These are phyloP conservation scores for Xylaria intraflava DNA, from an alignment of 495 filamentous ascomycete genomes.

Conservation along the genomic window DNA sequence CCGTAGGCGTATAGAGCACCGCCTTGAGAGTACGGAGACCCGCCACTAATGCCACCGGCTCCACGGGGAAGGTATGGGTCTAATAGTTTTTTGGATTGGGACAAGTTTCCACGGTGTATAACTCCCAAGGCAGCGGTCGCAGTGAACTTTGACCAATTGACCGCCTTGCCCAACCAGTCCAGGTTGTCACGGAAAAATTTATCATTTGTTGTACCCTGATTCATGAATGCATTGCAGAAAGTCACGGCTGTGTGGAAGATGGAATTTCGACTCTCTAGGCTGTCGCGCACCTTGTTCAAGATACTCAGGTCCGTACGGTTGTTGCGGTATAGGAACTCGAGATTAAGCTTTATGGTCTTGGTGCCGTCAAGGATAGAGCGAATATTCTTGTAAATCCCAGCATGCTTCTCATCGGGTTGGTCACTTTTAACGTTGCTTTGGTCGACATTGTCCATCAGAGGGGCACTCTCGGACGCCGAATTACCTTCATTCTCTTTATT, in stretches of 20 bases:
- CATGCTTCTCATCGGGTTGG: slow-evolving; percentile 40
- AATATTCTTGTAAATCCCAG: slow-evolving; percentile 67
- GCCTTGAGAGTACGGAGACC: slow-evolving; percentile 91
- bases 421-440: slow-evolving; percentile 27
- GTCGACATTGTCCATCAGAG: slow-evolving; percentile 32
- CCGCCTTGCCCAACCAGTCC: slow-evolving; percentile 96
- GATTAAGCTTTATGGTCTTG: slow-evolving; percentile 84
- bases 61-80: slow-evolving; percentile 89
- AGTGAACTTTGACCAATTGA: slow-evolving; percentile 99
- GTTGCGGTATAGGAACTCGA: slow-evolving; percentile 94
- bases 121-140: slow-evolving; percentile 95
- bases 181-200: slow-evolving; percentile 96
- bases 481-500: slow-evolving; percentile 48
- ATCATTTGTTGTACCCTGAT: slow-evolving; percentile 96
- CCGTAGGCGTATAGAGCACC: slow-evolving; percentile 94
- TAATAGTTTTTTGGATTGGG: slow-evolving; percentile 84
- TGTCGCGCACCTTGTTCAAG: slow-evolving; percentile 92
- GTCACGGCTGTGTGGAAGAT: slow-evolving; percentile 98
- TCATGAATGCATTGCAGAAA: slow-evolving; percentile 98
- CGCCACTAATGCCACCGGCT: slow-evolving; percentile 54
- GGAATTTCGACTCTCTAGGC: slow-evolving; percentile 88
- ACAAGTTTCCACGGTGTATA: slow-evolving; percentile 90
- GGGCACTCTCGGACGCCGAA: slow-evolving; percentile 40
- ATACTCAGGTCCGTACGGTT: slow-evolving; percentile 79
- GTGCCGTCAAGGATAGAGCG: slow-evolving; percentile 82